phyloP scores from a whole-genome alignment of 1,284 basidiomycete genomes.

The Pisolithus thermaeus region DNA sequence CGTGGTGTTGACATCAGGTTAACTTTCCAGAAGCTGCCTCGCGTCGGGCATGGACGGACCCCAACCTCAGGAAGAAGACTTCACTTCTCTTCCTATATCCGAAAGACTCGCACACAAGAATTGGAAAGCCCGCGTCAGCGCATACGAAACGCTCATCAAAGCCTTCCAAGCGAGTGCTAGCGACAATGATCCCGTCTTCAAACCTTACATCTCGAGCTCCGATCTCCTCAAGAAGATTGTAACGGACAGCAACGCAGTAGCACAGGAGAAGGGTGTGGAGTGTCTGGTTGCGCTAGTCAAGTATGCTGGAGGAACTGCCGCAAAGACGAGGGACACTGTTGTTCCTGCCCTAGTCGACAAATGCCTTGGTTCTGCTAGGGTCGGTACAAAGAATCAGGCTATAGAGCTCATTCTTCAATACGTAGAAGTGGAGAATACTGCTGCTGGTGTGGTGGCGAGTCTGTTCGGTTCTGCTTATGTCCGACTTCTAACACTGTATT shows the following conservation, averaged over 20 bases:
- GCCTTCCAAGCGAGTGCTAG: slow-evolving; percentile 84
- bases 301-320: slow-evolving; percentile 85
- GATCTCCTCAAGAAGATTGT: slow-evolving; percentile 85
- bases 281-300: slow-evolving; percentile 82
- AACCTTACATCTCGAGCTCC: slow-evolving; percentile 74
- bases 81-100: slow-evolving; percentile 72
- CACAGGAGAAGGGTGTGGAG: slow-evolving; percentile 96
- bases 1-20: not conserved
- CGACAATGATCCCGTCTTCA: slow-evolving; percentile 92
- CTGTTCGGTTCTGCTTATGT: slow-evolving; percentile 18
- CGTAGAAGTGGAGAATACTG: slow-evolving; percentile 90
- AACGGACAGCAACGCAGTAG: slow-evolving; percentile 91
- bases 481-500: slow-evolving; percentile 18
- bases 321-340: slow-evolving; percentile 76
- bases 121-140: slow-evolving; percentile 96
- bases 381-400: slow-evolving; percentile 89
- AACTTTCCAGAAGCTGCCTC: not conserved
- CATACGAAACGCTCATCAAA: slow-evolving; percentile 85
- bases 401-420: slow-evolving; percentile 86
- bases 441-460: slow-evolving; percentile 84
- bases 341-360: slow-evolving; percentile 93
- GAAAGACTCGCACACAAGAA: slow-evolving; percentile 92
- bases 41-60: slow-evolving; percentile 73
- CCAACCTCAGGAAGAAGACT: slow-evolving; percentile 91
- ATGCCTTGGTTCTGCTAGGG: slow-evolving; percentile 86